A percentile compares a stretch with the other conserved stretches of the same genome.
These are phyloP conservation scores for Colletotrichum sp. DNA, from an alignment of 2,329 filamentous ascomycete genomes.

Conservation along the genomic window DNA sequence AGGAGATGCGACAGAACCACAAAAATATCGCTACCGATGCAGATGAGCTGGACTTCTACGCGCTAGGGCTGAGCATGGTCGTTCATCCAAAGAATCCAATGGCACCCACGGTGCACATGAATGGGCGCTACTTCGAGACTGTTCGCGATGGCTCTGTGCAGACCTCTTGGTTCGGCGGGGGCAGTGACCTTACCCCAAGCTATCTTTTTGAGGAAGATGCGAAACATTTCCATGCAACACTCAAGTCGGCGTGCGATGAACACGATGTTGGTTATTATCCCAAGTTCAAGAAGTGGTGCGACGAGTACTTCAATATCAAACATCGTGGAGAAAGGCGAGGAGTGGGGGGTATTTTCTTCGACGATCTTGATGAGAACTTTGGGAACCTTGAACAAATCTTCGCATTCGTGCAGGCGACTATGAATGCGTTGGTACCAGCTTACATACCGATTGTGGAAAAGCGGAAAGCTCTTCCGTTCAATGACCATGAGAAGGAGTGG, in stretches of 20 bases:
- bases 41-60: conserved; percentile 89
- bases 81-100: conserved; percentile 94
- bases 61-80: conserved; percentile 91
- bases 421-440: conserved; percentile 85
- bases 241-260: conserved; percentile 90
- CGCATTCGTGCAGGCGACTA: conserved; percentile 81
- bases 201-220: conserved; percentile 98
- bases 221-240: conserved; percentile 90
- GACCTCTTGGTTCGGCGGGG: conserved; percentile 98
- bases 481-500: conserved; percentile 87
- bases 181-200: conserved; percentile 88
- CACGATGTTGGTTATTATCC: conserved; percentile 92
- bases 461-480: conserved; percentile 90
- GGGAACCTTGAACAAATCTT: conserved; percentile 89
- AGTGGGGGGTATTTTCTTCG: conserved; percentile 96
- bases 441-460: conserved; percentile 91
- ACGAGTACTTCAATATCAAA: conserved; percentile 94
- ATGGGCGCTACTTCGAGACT: conserved; percentile 98
- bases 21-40: conserved; percentile 56
- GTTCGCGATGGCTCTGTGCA: conserved; percentile 81
- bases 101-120: conserved; percentile 97
- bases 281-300: conserved; percentile 97
- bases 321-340: conserved; percentile 87
- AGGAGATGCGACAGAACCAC: conserved; percentile 72
- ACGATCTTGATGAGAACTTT: conserved; percentile 87